Conservation (phyloP, 345 rosid species). For the Cardamine chenopodiifolia region DNA sequence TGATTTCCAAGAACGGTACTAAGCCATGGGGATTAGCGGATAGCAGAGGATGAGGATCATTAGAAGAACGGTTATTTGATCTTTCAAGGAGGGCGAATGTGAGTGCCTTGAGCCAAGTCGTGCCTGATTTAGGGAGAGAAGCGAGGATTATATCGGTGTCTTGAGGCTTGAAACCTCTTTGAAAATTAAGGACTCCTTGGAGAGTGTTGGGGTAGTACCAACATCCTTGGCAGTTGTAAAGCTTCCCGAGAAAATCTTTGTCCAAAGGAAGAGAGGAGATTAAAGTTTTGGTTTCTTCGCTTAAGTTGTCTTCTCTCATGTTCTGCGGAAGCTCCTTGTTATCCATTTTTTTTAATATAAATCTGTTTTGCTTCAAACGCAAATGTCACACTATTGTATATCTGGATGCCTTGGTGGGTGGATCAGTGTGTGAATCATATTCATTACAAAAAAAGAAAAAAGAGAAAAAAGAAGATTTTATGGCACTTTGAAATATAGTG, state of each 20-base stretch:
- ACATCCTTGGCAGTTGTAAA: conserved; percentile 50
- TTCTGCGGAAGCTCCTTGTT: neutral
- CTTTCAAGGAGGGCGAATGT: conserved; percentile 45
- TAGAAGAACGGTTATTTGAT: neutral
- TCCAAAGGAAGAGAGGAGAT: conserved; percentile 44
- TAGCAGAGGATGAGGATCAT: conserved; percentile 49
- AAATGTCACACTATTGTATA: too few relatives aligned
- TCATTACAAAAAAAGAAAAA: too few relatives aligned
- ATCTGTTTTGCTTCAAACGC: neutral
- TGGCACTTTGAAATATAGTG: too few relatives aligned
- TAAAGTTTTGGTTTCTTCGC: conserved; percentile 39
- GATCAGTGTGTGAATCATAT: too few relatives aligned
- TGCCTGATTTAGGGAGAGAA: conserved; percentile 59
- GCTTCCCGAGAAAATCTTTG: conserved; percentile 32
- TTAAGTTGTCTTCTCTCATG: conserved; percentile 38
- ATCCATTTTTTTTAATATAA: neutral
- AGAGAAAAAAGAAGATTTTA: too few relatives aligned
- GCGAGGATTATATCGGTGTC: conserved; percentile 49
- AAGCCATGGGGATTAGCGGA: conserved; percentile 52
- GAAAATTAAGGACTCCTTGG: conserved; percentile 47
- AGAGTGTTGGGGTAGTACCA: conserved; percentile 7
- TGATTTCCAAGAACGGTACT: conserved; percentile 46
- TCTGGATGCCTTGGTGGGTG: too few relatives aligned
- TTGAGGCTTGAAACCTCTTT: conserved; percentile 44
- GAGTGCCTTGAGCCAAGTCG: conserved; percentile 62